Conservation (phyloP, 2,329 filamentous ascomycete genomes). For the Myrmaecium sp. region DNA sequence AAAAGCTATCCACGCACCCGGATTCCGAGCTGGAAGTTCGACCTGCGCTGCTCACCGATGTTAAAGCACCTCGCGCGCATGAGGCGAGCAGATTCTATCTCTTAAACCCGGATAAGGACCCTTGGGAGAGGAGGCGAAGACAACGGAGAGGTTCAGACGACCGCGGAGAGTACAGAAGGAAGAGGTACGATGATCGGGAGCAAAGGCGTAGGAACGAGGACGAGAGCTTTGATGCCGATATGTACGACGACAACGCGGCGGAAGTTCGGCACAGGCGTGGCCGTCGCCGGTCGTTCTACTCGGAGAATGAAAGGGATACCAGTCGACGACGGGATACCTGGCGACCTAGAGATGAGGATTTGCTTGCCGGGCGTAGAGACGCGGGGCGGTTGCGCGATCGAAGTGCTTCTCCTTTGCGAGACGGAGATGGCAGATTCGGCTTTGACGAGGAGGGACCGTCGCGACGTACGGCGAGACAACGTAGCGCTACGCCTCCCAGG, state of each 20-base stretch:
- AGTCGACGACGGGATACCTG: conserved; percentile 5
- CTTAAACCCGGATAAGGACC: conserved; percentile 77
- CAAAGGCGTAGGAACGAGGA: conserved; percentile 25
- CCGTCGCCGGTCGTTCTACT: conserved; percentile 7
- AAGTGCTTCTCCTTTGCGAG: conserved; percentile 36
- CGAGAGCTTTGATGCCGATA: conserved; percentile 52
- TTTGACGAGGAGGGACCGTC: conserved; percentile 30
- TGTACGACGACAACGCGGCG: conserved; percentile 56
- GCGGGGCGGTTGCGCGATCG: conserved; percentile 37
- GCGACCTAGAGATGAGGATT: too few relatives aligned
- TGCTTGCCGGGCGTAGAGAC: conserved; percentile 12
- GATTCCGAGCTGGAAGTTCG: conserved; percentile 56
- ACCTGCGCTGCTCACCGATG: conserved; percentile 57
- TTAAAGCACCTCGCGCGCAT: conserved; percentile 63
- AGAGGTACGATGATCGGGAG: conserved; percentile 27
- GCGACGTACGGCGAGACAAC: conserved; percentile 25
- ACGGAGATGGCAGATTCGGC: conserved; percentile 30
- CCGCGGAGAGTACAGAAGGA: conserved; percentile 24
- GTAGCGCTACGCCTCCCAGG: conserved; percentile 22
- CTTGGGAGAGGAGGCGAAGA: conserved; percentile 40
- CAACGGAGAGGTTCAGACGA: conserved; percentile 10
- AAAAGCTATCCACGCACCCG: conserved; percentile 48
- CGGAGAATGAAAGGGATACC: conserved; percentile 11
- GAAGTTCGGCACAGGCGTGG: conserved; percentile 12
- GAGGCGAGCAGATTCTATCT: conserved; percentile 82